Base-by-base conservation (phyloP, 768 basidiomycete genomes). In the Lactarius tabidus region DNA sequence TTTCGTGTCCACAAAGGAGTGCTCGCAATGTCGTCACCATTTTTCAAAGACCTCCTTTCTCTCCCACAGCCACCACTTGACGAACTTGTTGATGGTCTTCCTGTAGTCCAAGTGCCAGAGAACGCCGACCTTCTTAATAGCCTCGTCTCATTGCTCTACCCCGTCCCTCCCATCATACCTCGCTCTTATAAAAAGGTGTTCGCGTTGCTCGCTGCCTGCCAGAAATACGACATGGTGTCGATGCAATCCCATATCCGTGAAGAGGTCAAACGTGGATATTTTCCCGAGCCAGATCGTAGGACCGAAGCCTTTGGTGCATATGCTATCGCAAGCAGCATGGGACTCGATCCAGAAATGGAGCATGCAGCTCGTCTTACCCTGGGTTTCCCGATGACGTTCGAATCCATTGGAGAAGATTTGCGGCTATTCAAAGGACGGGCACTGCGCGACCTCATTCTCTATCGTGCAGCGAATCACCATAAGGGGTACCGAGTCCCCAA, bases 141-240 rank as follows among this genome's bases (percentile, higher is more conserved):
- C 45, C 65, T 67, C 9, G 10, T 52, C 41, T 45, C 57, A 17
- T 36, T 54, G 57, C 45, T 58, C 3, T 64, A 56, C 41, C 54
- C 57, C 28, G 17, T 59, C n/a, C 41, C 45, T 23, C 28, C 58
- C 28, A 31, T 59, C n/a, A 33, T 59, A 33, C 58, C 58, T 2
- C 10, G 33, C 33, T 33, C 33, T 4, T 33, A 33, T 33, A 8
- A 33, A 33, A 33, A 33, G 8, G 33, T 33, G 33, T 33, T 33
- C 33, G 33, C 33, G 4, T 33, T 33, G 8, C 33, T 33, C 33
- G 3, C 33, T 8, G 33, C 33, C 33, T 33, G 33, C 33, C 33
- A 33, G 33, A 33, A 33, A 33, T 33, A 33, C 33, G 33, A 33
- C 33, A 33, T 33, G 33, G 33, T 4, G 8, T 33, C 3, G 3